Evolutionary conservation across 1,284 basidiomycete genomes (phyloP).

Genomic region (Grifola frondosa): DNA sequence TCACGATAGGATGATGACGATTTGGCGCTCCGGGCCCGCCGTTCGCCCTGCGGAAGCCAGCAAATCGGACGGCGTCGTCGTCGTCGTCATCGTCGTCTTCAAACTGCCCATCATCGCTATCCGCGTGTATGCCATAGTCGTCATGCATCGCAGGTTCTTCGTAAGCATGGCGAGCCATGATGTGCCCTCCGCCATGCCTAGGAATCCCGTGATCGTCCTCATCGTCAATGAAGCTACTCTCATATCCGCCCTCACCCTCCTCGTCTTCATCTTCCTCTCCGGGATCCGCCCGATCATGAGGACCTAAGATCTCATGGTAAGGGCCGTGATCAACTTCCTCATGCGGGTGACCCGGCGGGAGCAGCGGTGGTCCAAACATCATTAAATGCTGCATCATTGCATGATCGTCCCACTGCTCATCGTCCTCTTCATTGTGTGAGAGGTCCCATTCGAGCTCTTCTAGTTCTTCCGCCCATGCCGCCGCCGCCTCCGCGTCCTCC

Average conservation of each 20-base stretch:
- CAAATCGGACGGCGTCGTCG: slow-evolving; percentile 3
- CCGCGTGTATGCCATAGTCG: slow-evolving; percentile 8
- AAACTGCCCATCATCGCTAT: slow-evolving; percentile 6
- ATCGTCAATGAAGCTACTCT: slow-evolving; percentile 53
- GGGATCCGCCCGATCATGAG: neutral
- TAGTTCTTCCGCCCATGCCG: neutral
- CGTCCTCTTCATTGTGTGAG: slow-evolving; percentile 13
- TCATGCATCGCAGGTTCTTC: neutral
- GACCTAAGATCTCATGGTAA: neutral
- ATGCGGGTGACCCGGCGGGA: neutral
- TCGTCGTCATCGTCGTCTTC: slow-evolving; percentile 6
- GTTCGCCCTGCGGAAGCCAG: neutral
- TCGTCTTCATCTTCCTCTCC: slow-evolving; percentile 30
- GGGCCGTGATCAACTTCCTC: slow-evolving; percentile 1
- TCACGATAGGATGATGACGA: slow-evolving; percentile 5
- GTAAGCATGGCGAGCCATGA: neutral
- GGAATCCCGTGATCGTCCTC: slow-evolving; percentile 10
- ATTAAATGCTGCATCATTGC: slow-evolving; percentile 4
- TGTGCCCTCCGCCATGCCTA: neutral
- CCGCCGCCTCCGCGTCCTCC: slow-evolving; percentile 3
- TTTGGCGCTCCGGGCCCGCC: neutral
- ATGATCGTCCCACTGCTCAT: slow-evolving; percentile 4
- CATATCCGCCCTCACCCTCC: slow-evolving; percentile 37
- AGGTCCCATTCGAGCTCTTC: slow-evolving; percentile 3
- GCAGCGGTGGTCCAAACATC: neutral